phyloP scores from a whole-genome alignment of 148 eudicot species.

The Rhododendron ovatum region DNA sequence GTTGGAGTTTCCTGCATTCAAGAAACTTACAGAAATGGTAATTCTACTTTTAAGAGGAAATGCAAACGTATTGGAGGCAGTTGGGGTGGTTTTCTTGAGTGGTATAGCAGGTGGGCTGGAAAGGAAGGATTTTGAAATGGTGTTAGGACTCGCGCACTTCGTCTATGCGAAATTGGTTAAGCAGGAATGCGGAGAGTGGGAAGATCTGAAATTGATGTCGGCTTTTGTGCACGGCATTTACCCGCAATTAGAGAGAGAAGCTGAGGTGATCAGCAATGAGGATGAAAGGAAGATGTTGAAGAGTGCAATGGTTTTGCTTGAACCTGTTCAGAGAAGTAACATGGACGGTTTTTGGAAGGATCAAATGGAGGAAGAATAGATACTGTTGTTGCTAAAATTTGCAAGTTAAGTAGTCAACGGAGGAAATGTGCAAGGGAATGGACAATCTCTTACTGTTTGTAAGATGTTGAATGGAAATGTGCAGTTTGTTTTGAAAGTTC shows the following conservation, averaged over 20 bases:
- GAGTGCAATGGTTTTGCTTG: conserved; percentile 47
- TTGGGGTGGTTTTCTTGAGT: conserved; percentile 46
- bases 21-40: conserved; percentile 45
- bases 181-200: conserved; percentile 29
- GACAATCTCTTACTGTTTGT: not conserved
- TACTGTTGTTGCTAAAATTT: not conserved
- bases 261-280: conserved; percentile 29
- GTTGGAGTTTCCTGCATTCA: conserved; percentile 50
- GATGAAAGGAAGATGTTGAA: conserved; percentile 35
- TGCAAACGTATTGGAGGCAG: conserved; percentile 48
- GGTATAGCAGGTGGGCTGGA: conserved; percentile 38
- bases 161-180: conserved; percentile 46
- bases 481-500: not conserved
- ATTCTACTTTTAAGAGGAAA: conserved; percentile 39
- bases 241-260: conserved; percentile 40
- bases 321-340: conserved; percentile 50
- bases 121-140: conserved; percentile 51
- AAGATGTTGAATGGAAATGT: not conserved
- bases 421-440: not conserved
- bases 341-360: conserved; percentile 24
- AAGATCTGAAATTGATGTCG: conserved; percentile 42
- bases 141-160: conserved; percentile 58
- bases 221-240: conserved; percentile 44
- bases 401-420: not conserved
- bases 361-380: conserved; percentile 23